Evolutionary conservation across 2,329 filamentous ascomycete species (phyloP), one percentile per base, ranked within the genome.

Genomic region (Chaetoscypha palmicola): DNA sequence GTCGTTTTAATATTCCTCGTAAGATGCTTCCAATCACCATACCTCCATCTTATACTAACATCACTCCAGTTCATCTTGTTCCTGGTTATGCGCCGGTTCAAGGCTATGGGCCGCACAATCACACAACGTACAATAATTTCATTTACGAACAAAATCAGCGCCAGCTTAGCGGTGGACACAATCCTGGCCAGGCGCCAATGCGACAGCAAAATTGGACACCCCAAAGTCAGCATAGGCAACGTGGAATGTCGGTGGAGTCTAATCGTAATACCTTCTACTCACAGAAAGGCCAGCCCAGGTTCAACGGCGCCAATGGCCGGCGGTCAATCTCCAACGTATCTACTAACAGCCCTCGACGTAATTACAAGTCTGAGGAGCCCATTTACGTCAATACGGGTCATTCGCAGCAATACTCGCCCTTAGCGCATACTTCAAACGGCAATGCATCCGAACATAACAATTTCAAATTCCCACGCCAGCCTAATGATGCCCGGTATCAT

Each of bases 231-330:
- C n/a, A n/a, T n/a, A n/a, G n/a, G n/a, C n/a, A n/a, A n/a, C 28
- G 45, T 33, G 41, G 39, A 10, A 48, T 35, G 44, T 52, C 50
- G 2, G 49, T 38, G 19, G 49, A 49, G 3, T 45, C 42, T 19
- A n/a, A 16, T 24, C 41, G 39, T 12, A 23, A 30, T 16, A 36
- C 28, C 3, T 34, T 23, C 7, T n/a, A 32, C 28, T 26, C 30
- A 17, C 24, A 14, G 23, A 38, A 38, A 23, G 28, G 16, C 21
- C 17, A 36, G 17, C 22, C 21, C 16, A 24, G 42, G n/a, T 26
- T 5, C 30, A 38, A 24, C 28, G 40, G 23, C 20, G 31, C 43
- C 22, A 30, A 38, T 43, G 41, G 38, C 8, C 36, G 43, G 17
- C 28, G 36, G 22, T 37, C 41, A 11, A 22, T 38, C 9, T 42